Conservation (phyloP, 164 flowering plant genomes). For the Umbellularia californica region DNA sequence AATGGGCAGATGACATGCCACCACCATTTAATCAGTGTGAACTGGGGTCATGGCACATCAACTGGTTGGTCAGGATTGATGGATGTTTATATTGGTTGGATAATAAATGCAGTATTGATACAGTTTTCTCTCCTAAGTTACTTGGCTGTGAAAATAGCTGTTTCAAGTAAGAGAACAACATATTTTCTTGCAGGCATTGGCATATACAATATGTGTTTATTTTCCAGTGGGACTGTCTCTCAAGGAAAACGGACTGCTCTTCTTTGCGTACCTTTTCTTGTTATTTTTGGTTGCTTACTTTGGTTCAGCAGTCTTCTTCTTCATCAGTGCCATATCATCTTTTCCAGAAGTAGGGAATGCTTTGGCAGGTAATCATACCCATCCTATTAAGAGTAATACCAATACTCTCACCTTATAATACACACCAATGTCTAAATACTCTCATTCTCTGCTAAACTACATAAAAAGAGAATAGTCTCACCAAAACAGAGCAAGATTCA, state of each 20-base stretch:
- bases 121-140: background rate
- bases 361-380: slow-evolving; percentile 22
- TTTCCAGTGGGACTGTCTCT: slow-evolving; percentile 24
- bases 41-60: background rate
- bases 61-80: background rate
- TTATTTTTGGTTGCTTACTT: slow-evolving; percentile 28
- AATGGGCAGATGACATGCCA: background rate
- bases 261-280: slow-evolving; percentile 17
- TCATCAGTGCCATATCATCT: slow-evolving; percentile 28
- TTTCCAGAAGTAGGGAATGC: slow-evolving; percentile 32
- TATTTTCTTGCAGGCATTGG: slow-evolving; percentile 25
- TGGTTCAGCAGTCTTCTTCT: slow-evolving; percentile 29
- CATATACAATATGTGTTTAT: slow-evolving; percentile 21
- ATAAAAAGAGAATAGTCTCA: too few species aligned
- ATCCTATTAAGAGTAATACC: background rate
- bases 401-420: background rate
- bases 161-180: background rate
- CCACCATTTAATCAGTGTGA: background rate
- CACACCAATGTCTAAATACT: background rate
- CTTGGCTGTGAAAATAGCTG: background rate
- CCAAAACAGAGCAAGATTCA: too few species aligned
- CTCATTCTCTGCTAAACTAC: too few species aligned
- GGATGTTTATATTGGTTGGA: background rate
- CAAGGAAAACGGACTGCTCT: slow-evolving; percentile 13
- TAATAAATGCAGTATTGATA: background rate